Evolutionary conservation across 306 rosid species (phyloP).

Genomic region (Vigna radiata): DNA sequence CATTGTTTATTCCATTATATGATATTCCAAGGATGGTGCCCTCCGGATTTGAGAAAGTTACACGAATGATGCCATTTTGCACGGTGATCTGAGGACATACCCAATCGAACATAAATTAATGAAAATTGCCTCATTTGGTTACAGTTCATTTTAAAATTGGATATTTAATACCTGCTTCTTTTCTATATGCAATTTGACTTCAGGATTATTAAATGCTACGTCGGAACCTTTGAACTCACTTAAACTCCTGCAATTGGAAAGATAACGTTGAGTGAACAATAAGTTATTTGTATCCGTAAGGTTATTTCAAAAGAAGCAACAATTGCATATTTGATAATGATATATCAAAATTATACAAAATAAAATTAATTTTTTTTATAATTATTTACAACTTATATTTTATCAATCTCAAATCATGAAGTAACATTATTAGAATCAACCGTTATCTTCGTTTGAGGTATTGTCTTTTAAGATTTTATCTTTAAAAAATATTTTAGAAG

Average conservation of each 20-base stretch:
- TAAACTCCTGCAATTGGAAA: conserved; percentile 3
- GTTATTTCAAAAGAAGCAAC: no score
- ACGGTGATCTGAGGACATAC: conserved; percentile 50
- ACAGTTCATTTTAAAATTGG: not conserved
- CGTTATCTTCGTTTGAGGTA: no score
- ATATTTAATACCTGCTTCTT: not conserved
- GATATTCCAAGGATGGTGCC: conserved; percentile 60
- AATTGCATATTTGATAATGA: no score
- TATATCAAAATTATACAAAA: no score
- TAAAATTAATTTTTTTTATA: no score
- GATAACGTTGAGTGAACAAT: not conserved
- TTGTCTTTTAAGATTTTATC: no score
- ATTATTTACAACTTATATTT: no score
- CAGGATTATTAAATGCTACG: not conserved
- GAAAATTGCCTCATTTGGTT: not conserved
- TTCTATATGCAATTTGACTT: conserved; percentile 3
- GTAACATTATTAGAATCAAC: no score
- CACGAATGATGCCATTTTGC: conserved; percentile 61
- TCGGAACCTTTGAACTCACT: not conserved
- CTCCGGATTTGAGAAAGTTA: conserved; percentile 55
- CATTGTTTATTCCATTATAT: conserved; percentile 59
- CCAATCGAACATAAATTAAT: not conserved
- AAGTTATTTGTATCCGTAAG: no score
- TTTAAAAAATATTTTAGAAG: no score
- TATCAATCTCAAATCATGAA: no score